Percentiles rank a stretch among this genome's conserved stretches.
These are phyloP conservation scores for Malassezia furfur DNA, from an alignment of 1,284 basidiomycete species.

Conservation along the genomic window DNA sequence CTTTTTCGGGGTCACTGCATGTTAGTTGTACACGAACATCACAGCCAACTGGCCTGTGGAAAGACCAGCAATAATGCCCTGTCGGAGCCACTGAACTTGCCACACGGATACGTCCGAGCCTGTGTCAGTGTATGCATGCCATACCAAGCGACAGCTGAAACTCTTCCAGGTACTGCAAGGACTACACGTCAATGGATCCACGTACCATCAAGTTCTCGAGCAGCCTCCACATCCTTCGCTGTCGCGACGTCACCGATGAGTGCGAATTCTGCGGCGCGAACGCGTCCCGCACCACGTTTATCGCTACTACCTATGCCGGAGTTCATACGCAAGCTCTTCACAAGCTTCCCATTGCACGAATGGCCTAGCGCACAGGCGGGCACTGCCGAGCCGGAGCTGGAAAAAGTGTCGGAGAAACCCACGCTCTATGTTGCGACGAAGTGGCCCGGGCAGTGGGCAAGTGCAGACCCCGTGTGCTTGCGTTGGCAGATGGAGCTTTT, in stretches of 20 bases:
- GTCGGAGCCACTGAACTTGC: conserved; percentile 2
- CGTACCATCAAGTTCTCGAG: conserved; percentile 1
- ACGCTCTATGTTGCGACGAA: conserved; percentile 25
- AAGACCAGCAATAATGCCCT: conserved; percentile 1
- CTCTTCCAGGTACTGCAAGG: conserved; percentile 18
- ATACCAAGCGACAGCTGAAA: conserved; percentile 4
- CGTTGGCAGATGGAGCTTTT: conserved; percentile 39
- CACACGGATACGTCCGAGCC: conserved; percentile 2
- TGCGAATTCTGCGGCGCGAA: background rate
- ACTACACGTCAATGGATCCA: conserved; percentile 6
- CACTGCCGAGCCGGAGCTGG: conserved; percentile 8
- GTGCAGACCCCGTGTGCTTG: conserved; percentile 33
- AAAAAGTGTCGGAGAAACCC: conserved; percentile 16
- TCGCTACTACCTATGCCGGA: conserved; percentile 20
- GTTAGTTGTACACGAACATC: too few relatives aligned
- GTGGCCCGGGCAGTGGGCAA: conserved; percentile 23
- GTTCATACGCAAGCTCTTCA: conserved; percentile 22
- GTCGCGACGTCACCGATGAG: background rate
- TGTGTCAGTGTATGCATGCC: background rate
- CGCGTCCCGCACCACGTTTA: background rate
- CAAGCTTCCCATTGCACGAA: conserved; percentile 21
- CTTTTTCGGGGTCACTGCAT: conserved; percentile 3
- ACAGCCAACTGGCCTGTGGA: background rate
- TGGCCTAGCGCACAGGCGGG: conserved; percentile 21
- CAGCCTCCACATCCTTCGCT: conserved; percentile 2